A percentile compares a stretch with the other conserved stretches of the same genome.
These are phyloP conservation scores for Jacaranda mimosifolia DNA, from an alignment of 257 asterid genomes.

Conservation along the genomic window DNA sequence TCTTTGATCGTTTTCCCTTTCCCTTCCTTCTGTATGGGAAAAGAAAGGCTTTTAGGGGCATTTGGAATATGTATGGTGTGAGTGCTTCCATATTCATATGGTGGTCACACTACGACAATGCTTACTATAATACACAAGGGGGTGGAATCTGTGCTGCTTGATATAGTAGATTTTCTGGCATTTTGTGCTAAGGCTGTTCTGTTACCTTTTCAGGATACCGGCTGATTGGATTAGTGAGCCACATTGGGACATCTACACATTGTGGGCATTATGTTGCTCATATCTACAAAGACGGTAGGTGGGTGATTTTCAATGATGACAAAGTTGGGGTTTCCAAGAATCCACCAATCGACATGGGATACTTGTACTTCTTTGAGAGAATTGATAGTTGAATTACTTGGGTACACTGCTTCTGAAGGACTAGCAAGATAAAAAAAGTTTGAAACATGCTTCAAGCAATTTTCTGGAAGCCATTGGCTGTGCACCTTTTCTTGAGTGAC, in stretches of 20 bases:
- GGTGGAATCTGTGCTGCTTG: not conserved
- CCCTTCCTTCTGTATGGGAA: not conserved
- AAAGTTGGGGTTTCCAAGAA: constrained; percentile 87
- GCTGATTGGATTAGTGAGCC: constrained; percentile 89
- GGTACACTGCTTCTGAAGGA: constrained; percentile 21
- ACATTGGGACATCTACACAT: constrained; percentile 94
- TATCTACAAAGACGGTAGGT: constrained; percentile 77
- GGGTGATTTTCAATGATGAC: constrained; percentile 95
- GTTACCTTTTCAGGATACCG: constrained; percentile 65
- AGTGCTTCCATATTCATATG: constrained; percentile 3
- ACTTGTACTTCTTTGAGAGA: constrained; percentile 93
- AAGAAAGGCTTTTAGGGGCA: not conserved
- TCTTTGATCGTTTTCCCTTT: not conserved
- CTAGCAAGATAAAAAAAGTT: not conserved
- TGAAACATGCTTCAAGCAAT: constrained; percentile 8
- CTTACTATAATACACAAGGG: not conserved
- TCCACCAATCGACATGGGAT: constrained; percentile 94
- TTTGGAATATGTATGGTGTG: not conserved
- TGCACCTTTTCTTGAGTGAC: constrained; percentile 8
- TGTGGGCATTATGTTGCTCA: constrained; percentile 99
- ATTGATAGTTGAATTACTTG: constrained; percentile 50
- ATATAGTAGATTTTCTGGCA: not conserved
- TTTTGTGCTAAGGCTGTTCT: constrained; percentile 18
- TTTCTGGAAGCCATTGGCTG: constrained; percentile 27
- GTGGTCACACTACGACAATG: not conserved